Conservation (phyloP, 139 green algal genomes). For the Chlorella sp. region DNA sequence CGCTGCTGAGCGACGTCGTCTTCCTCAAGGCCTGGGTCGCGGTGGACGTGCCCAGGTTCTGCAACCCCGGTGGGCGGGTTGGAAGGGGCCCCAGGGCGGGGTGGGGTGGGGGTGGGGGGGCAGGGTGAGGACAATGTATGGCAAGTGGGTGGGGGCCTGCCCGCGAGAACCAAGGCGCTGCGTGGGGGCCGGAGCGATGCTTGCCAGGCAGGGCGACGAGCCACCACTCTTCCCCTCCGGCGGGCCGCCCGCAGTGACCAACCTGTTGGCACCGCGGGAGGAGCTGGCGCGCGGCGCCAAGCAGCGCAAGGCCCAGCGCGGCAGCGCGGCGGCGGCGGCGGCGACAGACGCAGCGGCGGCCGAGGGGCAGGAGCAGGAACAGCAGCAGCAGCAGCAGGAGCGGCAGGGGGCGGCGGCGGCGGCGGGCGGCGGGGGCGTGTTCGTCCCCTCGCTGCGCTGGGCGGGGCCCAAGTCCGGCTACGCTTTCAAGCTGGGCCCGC, state of each 20-base stretch:
- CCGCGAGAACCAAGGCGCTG: too few species aligned
- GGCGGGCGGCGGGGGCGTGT: conserved; percentile 20
- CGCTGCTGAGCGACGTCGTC: conserved; percentile 91
- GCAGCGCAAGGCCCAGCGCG: conserved; percentile 23
- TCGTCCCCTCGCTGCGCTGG: conserved; percentile 56
- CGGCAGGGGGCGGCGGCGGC: not conserved
- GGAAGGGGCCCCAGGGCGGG: too few species aligned
- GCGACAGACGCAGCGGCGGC: conserved; percentile 1
- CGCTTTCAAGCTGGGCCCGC: conserved; percentile 68
- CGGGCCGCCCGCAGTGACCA: too few species aligned
- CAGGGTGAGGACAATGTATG: too few species aligned
- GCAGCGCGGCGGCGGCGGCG: conserved; percentile 12
- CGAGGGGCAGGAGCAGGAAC: not conserved
- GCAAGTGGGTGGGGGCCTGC: too few species aligned
- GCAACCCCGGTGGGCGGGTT: too few species aligned
- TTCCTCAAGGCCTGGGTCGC: conserved; percentile 89
- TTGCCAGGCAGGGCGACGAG: too few species aligned
- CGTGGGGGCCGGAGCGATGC: too few species aligned
- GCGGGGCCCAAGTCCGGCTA: conserved; percentile 58
- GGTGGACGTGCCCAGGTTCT: conserved; percentile 91
- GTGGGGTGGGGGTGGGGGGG: too few species aligned
- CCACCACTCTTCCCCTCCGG: too few species aligned
- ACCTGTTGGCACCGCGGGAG: conserved; percentile 69
- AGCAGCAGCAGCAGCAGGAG: not conserved
- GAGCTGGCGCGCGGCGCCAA: conserved; percentile 27